phyloP scores from a whole-genome alignment of 2,329 filamentous ascomycete species.

The Fusarium penzigii region DNA sequence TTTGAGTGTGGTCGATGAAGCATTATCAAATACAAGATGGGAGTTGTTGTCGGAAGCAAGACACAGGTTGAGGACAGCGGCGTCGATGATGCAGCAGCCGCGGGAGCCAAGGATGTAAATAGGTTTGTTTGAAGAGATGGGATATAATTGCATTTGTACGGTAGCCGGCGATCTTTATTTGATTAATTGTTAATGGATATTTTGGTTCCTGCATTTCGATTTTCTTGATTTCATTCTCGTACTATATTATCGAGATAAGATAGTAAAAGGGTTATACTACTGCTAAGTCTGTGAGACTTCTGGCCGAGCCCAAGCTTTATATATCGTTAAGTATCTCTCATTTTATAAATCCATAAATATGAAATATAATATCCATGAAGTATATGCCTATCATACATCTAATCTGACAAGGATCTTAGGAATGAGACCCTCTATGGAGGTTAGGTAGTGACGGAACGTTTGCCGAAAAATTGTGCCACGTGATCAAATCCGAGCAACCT shows the following conservation, averaged over 20 bases:
- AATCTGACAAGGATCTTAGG: too few species aligned
- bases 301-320: too few species aligned
- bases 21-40: constrained; percentile 26
- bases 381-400: too few species aligned
- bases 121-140: background rate
- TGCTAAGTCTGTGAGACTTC: too few species aligned
- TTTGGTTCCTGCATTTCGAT: background rate
- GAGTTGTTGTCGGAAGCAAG: constrained; percentile 29
- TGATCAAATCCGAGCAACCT: background rate
- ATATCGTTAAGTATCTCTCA: too few species aligned
- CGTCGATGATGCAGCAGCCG: constrained; percentile 29
- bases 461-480: background rate
- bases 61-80: constrained; percentile 27
- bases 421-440: too few species aligned
- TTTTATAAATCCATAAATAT: too few species aligned
- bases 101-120: constrained; percentile 21
- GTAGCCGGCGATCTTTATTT: background rate
- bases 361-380: too few species aligned
- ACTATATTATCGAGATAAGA: too few species aligned
- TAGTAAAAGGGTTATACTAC: too few species aligned
- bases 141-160: background rate
- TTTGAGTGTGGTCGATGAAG: constrained; percentile 27
- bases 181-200: background rate
- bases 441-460: background rate
- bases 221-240: too few species aligned